Conservation (phyloP, 2,329 filamentous ascomycete species). For the Hawksworthiomyces lignivorus region DNA sequence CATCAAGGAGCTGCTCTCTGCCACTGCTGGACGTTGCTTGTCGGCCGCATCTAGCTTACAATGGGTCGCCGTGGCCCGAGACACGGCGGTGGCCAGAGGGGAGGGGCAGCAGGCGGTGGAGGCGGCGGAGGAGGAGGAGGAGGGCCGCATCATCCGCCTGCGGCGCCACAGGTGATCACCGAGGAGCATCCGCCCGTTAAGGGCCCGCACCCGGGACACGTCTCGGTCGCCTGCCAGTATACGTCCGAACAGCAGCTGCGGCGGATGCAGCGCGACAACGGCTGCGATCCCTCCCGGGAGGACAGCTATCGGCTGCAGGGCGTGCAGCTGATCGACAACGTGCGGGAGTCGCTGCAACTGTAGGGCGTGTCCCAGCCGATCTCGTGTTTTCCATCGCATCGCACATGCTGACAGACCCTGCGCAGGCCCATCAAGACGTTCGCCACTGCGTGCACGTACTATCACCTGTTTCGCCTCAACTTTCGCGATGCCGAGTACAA, state of each 20-base stretch:
- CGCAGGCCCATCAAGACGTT: conserved; percentile 79
- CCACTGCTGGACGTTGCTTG: too few relatives aligned
- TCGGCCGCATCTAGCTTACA: too few relatives aligned
- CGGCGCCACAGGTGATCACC: conserved; percentile 1
- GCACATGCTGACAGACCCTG: background rate
- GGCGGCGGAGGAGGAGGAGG: background rate
- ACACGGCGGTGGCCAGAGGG: conserved; percentile 8
- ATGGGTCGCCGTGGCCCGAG: conserved; percentile 14
- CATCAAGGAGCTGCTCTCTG: too few relatives aligned
- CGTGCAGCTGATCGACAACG: conserved; percentile 80
- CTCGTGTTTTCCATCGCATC: background rate
- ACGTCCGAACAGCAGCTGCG: conserved; percentile 75
- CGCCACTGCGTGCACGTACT: conserved; percentile 85
- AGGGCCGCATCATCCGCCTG: background rate
- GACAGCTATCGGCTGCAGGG: conserved; percentile 76
- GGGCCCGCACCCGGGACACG: conserved; percentile 32
- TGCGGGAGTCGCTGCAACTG: conserved; percentile 72
- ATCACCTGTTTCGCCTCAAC: conserved; percentile 83
- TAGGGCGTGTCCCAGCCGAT: conserved; percentile 28
- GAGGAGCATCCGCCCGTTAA: conserved; percentile 13
- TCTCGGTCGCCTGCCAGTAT: conserved; percentile 57
- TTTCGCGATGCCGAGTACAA: conserved; percentile 83
- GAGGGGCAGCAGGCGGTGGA: background rate
- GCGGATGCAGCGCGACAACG: conserved; percentile 59
- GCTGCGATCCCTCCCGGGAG: conserved; percentile 69